Evolutionary conservation across 805 yeast species (phyloP), one percentile per base, ranked within the genome.

Genomic region (Blastobotrys terrestris): DNA sequence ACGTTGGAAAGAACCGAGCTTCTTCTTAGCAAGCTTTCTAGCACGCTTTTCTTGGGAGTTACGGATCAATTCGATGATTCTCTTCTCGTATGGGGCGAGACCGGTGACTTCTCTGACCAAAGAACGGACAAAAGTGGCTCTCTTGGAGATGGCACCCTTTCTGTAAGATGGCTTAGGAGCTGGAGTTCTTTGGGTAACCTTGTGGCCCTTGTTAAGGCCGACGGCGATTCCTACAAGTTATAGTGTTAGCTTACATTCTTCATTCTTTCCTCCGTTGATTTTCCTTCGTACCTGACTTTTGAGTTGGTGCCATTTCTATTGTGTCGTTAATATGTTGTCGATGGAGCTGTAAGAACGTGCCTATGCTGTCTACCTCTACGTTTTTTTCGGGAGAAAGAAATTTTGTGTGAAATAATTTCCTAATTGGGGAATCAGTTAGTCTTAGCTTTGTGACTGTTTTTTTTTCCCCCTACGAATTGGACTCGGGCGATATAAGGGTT

Each of bases 1-100:
- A 84, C 99, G 95, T 83, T 84, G 85, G 86, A 92, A 95, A 71
- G 99, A 89, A 81, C 99, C 99, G 74, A 94, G 88, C 73, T 70
- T 92, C 96, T 88, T 94, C 94, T 94, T 94, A 67, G 98, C 97
- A 74, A 94, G 90, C 90, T 94, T 94, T 89, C 94, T 88, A 68
- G 99, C 99, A 84, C 98, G 94, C 95, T 94, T 94, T 82, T 94
- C 99, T 85, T 97, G 96, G 76, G 97, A 91, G 83, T 95, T 94
- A 85, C 99, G 94, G 86, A 94, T 84, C 80, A 94, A 84, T 82
- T 94, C 99, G 72, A 95, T 87, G 76, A 94, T 85, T 82, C 99
- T 91, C 84, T 97, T 91, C 83, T 94, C 99, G 79, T 94, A 94
- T 79, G 99, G 99, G 65, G 99, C 97, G 74, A 94, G 84, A 76